Conservation (phyloP, 192 early-diverging fungal species). For the Spizellomyces punctatus region DNA sequence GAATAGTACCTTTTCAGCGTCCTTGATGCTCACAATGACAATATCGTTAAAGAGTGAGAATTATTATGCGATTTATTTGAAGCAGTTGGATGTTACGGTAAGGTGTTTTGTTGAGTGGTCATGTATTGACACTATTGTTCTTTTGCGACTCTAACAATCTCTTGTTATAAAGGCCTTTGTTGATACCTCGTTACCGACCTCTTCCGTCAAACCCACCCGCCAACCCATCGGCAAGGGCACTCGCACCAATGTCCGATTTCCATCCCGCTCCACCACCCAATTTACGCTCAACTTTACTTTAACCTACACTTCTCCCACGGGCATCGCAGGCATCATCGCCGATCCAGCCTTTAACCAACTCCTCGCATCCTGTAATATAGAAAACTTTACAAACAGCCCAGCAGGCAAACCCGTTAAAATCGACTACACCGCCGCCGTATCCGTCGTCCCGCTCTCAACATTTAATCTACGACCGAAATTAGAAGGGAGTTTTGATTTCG, state of each 20-base stretch:
- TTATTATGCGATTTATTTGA: conserved; percentile 3
- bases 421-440: conserved; percentile 27
- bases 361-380: conserved; percentile 37
- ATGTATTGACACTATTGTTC: no score
- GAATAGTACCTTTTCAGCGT: conserved; percentile 5
- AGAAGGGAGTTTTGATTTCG: conserved; percentile 7
- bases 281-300: conserved; percentile 37
- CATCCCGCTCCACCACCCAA: conserved; percentile 18
- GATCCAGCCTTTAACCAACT: conserved; percentile 38
- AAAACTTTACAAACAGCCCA: conserved; percentile 3
- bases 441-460: conserved; percentile 20
- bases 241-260: conserved; percentile 22
- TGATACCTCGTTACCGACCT: not conserved
- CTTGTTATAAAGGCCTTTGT: not conserved
- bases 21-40: conserved; percentile 4
- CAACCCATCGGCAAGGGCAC: conserved; percentile 24
- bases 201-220: not conserved
- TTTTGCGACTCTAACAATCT: no score
- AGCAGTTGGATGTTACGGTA: not conserved
- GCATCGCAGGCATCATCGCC: conserved; percentile 18
- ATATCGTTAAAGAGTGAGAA: not conserved
- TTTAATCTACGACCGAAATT: conserved; percentile 18
- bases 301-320: conserved; percentile 23
- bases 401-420: conserved; percentile 27
- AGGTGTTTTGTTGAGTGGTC: no score